Evolutionary conservation across 306 rosid genomes (phyloP).

Genomic region (Crotalaria pallida): DNA sequence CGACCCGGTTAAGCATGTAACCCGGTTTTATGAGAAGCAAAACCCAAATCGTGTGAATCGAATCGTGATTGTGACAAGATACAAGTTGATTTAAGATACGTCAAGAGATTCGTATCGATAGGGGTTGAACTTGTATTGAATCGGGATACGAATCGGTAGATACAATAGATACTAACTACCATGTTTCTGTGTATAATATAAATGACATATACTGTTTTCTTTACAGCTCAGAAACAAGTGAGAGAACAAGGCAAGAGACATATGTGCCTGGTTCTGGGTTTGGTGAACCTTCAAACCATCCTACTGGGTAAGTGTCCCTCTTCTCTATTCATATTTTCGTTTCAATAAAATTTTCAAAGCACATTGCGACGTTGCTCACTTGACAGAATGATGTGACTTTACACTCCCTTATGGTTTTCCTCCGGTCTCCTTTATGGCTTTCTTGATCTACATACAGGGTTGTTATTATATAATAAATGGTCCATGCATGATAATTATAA

Average conservation of each 20-base stretch:
- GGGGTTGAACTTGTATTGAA: too few species aligned
- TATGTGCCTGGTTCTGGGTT: constrained; percentile 30
- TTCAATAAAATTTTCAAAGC: neutral
- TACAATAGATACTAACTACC: too few species aligned
- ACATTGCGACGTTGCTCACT: neutral
- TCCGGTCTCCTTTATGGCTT: neutral
- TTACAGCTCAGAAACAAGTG: constrained; percentile 46
- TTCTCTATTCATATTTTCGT: neutral
- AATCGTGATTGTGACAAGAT: too few species aligned
- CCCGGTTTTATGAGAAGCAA: too few species aligned
- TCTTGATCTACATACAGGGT: neutral
- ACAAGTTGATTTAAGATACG: too few species aligned
- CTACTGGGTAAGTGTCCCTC: constrained; percentile 41
- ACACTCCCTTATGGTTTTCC: neutral
- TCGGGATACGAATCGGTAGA: too few species aligned
- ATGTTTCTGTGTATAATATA: too few species aligned
- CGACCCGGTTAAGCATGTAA: too few species aligned
- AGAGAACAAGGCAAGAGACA: constrained; percentile 26
- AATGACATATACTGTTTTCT: too few species aligned
- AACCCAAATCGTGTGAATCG: too few species aligned
- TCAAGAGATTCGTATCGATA: too few species aligned
- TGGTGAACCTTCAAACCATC: constrained; percentile 39
- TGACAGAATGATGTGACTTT: neutral
- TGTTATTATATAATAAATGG: neutral
- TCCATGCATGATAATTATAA: neutral